Conservation (phyloP, 352 stramenopile genomes). For the Phytophthora litchii region DNA sequence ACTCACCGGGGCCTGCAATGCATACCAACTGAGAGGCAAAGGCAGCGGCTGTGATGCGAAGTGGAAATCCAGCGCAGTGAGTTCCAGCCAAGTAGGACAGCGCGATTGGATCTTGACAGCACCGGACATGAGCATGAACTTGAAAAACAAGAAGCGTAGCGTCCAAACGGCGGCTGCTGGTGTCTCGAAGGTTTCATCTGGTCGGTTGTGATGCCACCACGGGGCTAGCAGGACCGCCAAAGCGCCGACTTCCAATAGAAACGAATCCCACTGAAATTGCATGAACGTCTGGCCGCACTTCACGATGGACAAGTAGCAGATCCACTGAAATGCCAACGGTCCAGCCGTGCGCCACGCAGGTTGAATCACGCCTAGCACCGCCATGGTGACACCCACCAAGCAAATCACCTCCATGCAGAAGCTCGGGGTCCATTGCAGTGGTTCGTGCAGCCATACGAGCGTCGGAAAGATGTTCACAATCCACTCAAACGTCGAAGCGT, state of each 20-base stretch:
- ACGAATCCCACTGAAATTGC: constrained; percentile 93
- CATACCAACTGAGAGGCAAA: constrained; percentile 84
- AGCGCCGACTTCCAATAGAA: constrained; percentile 88
- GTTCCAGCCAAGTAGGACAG: constrained; percentile 90
- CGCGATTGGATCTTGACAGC: constrained; percentile 91
- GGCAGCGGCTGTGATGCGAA: constrained; percentile 90
- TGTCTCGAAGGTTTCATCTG: constrained; percentile 35
- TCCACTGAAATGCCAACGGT: constrained; percentile 44
- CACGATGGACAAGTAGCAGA: constrained; percentile 83
- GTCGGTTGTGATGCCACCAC: constrained; percentile 31
- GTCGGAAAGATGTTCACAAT: constrained; percentile 50
- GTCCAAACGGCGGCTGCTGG: constrained; percentile 52
- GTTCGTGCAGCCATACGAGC: constrained; percentile 59
- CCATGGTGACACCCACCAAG: constrained; percentile 37
- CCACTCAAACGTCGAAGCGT: constrained; percentile 22
- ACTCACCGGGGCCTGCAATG: constrained; percentile 77
- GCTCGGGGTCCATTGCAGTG: constrained; percentile 47
- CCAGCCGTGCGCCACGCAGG: constrained; percentile 40
- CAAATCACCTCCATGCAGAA: constrained; percentile 58
- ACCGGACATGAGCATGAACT: constrained; percentile 94
- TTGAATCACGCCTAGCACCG: constrained; percentile 36
- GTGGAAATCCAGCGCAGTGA: constrained; percentile 93
- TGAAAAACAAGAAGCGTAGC: constrained; percentile 92
- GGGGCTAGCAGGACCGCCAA: constrained; percentile 60
- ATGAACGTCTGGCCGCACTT: constrained; percentile 89